These are phyloP conservation scores for Yueomyces sinensis DNA, from an alignment of 805 yeast genomes.

Conservation along the genomic window DNA sequence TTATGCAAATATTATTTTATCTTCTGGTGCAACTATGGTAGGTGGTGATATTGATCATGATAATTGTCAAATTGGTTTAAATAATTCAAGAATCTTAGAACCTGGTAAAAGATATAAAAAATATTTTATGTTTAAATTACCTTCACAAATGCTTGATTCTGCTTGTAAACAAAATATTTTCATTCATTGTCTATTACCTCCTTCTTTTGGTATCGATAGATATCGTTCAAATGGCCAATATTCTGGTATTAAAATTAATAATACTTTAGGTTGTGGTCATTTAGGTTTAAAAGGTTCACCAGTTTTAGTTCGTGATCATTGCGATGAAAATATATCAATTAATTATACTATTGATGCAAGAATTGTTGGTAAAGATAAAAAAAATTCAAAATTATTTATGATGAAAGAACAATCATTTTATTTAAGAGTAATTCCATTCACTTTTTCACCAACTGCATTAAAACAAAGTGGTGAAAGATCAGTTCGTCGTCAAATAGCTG, in stretches of 20 bases:
- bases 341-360: slow-evolving; percentile 42
- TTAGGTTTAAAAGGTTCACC: slow-evolving; percentile 39
- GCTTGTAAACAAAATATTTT: slow-evolving; percentile 32
- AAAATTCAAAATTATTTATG: slow-evolving; percentile 8
- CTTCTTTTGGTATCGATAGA: slow-evolving; percentile 28
- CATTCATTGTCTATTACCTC: slow-evolving; percentile 25
- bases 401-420: slow-evolving; percentile 11
- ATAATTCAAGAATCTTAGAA: slow-evolving; percentile 30
- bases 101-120: slow-evolving; percentile 41
- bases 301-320: slow-evolving; percentile 33
- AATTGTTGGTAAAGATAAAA: slow-evolving; percentile 32
- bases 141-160: slow-evolving; percentile 37
- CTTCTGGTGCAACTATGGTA: slow-evolving; percentile 27
- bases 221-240: slow-evolving; percentile 14
- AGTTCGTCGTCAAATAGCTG: slow-evolving; percentile 5
- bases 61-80: slow-evolving; percentile 27
- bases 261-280: slow-evolving; percentile 43
- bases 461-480: slow-evolving; percentile 4
- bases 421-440: slow-evolving; percentile 20
- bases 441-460: slow-evolving; percentile 6
- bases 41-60: slow-evolving; percentile 16
- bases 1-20: slow-evolving; percentile 31
- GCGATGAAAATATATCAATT: slow-evolving; percentile 26
- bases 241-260: slow-evolving; percentile 17
- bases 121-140: slow-evolving; percentile 43